Conservation (phyloP, 148 eudicot species). For the Chenopodium formosanum region DNA sequence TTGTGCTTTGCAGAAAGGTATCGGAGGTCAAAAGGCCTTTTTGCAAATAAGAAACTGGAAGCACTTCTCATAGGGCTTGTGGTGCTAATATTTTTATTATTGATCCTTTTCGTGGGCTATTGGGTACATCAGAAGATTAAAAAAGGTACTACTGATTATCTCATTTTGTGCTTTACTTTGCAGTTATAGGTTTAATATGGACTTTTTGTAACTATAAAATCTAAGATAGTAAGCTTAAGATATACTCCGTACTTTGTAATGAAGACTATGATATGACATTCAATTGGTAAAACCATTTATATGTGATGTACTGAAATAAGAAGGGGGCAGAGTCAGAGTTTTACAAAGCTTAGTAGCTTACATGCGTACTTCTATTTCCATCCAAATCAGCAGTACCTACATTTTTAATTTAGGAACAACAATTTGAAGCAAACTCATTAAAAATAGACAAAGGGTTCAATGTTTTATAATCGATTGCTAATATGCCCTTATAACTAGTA, state of each 20-base stretch:
- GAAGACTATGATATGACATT: not conserved
- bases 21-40: conserved; percentile 8
- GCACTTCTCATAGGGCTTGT: conserved; percentile 20
- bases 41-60: conserved; percentile 23
- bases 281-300: not conserved
- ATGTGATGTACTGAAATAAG: not conserved
- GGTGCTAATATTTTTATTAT: conserved; percentile 19
- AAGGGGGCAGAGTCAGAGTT: no score
- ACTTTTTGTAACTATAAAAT: not conserved
- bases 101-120: conserved; percentile 9
- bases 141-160: conserved; percentile 28
- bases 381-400: no score
- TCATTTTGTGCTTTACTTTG: not conserved
- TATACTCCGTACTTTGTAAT: no score
- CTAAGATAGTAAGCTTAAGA: not conserved
- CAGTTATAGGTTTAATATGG: not conserved
- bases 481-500: no score
- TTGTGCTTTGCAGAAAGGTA: conserved; percentile 35
- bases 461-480: no score
- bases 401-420: no score
- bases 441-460: no score
- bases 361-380: no score
- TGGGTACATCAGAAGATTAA: conserved; percentile 31
- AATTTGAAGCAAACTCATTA: no score
- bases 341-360: no score